Base-by-base conservation (phyloP, 805 yeast genomes). In the Henningerozyma blattae region DNA sequence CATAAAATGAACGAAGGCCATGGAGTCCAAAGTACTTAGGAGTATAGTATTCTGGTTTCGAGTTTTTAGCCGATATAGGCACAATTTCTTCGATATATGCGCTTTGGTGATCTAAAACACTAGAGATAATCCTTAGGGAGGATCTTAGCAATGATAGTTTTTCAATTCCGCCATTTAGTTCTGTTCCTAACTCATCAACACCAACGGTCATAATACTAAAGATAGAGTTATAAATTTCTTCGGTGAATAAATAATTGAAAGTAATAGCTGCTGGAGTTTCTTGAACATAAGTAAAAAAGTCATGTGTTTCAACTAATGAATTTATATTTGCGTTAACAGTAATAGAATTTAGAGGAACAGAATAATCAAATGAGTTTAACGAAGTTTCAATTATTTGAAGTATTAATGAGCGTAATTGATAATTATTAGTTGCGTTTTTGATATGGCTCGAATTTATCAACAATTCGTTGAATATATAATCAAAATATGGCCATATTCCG, bases 401-500 rank as follows among this genome's bases (percentile, higher is more conserved):
- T 18, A 83, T 63, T 1, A 69, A 62, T 2, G 55, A 40, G 46
- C 82, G 87, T 9, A 87, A 44, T 1, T 64, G 51, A 8, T 55
- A 38, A 32, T 57, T 62, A 13, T 67, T 68, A 0, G 38, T 47
- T 3, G 37, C 18, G 20, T 51, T 52, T 3, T 36, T 31, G 18
- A 59, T 43, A 30, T 48, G 54, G 2, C 58, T 48, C 3, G 82
- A 60, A 18, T 72, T 68, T 5, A 67, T 69, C 42, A 86, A 72
- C 0, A 86, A 72, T 28, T 79, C 81, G 10, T 67, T 58, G n/a
- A 81, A 48, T 12, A 86, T 51, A 45, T 72, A 85, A 34, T 84
- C 89, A 34, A 82, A 52, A 46, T 87, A 89, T 3, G 91, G 85
- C 72, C 86, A 73, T 5, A 85, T 56, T 2, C 95, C 94, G 14